Evolutionary conservation across 805 yeast genomes (phyloP).

Genomic region (Saccharomycopsis selenospora): DNA sequence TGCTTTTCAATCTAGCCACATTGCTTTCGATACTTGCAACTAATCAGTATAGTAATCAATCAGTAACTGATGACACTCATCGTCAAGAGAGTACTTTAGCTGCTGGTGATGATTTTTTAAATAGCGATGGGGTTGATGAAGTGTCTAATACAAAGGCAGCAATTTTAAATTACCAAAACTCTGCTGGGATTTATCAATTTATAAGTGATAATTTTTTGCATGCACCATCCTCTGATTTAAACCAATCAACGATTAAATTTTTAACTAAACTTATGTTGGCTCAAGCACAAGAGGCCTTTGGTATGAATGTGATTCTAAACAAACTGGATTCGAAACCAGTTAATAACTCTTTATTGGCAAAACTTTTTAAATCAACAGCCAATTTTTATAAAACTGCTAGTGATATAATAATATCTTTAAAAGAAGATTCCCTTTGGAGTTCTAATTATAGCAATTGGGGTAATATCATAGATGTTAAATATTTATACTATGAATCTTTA

Average conservation of each 20-base stretch:
- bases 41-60: constrained; percentile 29
- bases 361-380: constrained; percentile 59
- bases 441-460: constrained; percentile 36
- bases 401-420: constrained; percentile 26
- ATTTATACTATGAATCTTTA: constrained; percentile 48
- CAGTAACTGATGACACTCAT: constrained; percentile 15
- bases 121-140: constrained; percentile 12
- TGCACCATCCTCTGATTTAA: constrained; percentile 77
- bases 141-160: constrained; percentile 48
- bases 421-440: constrained; percentile 12
- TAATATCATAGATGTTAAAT: constrained; percentile 44
- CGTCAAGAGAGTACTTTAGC: not conserved
- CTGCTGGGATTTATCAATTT: constrained; percentile 71
- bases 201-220: constrained; percentile 77
- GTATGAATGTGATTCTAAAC: constrained; percentile 47
- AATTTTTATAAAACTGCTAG: constrained; percentile 46
- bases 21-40: constrained; percentile 47
- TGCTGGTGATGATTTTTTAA: constrained; percentile 24
- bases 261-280: constrained; percentile 64
- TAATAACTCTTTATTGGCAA: constrained; percentile 68
- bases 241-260: constrained; percentile 59
- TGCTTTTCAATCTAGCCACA: constrained; percentile 72
- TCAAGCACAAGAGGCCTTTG: constrained; percentile 83
- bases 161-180: constrained; percentile 55
- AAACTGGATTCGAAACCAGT: constrained; percentile 37